phyloP scores from a whole-genome alignment of 768 basidiomycete species.

The Pisolithus orientalis region DNA sequence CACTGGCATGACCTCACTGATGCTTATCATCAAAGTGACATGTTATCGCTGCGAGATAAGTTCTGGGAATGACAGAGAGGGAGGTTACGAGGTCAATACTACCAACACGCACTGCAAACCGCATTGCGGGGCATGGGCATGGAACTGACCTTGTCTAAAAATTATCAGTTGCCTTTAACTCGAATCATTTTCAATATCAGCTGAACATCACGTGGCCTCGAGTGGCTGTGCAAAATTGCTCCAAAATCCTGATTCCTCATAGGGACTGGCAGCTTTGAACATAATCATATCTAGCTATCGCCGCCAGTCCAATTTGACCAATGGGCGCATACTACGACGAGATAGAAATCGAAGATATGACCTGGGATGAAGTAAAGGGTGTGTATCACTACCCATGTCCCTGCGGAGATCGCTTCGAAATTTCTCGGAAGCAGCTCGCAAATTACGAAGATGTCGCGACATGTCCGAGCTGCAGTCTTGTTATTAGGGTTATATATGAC shows the following conservation, averaged over 20 bases:
- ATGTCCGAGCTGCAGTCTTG: slow-evolving; percentile 92
- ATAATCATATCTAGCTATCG: not conserved
- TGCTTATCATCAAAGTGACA: not conserved
- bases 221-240: not conserved
- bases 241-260: no score
- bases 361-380: slow-evolving; percentile 73
- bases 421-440: slow-evolving; percentile 75
- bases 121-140: no score
- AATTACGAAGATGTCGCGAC: slow-evolving; percentile 92
- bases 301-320: not conserved
- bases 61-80: not conserved
- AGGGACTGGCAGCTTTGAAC: not conserved
- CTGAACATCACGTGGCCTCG: not conserved
- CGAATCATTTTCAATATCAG: no score
- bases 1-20: slow-evolving; percentile 3
- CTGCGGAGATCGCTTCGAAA: slow-evolving; percentile 97
- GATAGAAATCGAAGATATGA: slow-evolving; percentile 96
- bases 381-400: slow-evolving; percentile 97
- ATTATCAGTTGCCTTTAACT: no score
- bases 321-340: slow-evolving; percentile 95
- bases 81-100: no score
- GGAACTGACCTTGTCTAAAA: not conserved
- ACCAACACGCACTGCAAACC: no score
- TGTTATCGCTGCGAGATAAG: not conserved
- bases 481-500: slow-evolving; percentile 91